phyloP scores from a whole-genome alignment of 2,329 filamentous ascomycete genomes.

The Trichophyton verrucosum region DNA sequence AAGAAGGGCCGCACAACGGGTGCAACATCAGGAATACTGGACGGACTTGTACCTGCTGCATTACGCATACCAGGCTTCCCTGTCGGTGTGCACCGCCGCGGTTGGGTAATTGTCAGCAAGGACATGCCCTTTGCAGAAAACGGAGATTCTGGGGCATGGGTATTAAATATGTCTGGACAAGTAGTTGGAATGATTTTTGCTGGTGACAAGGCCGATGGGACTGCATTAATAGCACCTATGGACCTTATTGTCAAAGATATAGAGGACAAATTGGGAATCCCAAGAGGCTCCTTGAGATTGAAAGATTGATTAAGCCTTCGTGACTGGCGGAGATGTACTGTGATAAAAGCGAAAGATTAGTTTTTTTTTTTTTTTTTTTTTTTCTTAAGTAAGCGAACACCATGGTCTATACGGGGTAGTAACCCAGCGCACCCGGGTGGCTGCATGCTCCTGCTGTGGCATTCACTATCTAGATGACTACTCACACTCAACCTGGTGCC shows the following conservation, averaged over 20 bases:
- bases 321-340: no score
- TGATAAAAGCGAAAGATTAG: no score
- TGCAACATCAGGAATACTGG: not conserved
- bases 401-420: no score
- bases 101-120: not conserved
- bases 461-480: no score
- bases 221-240: not conserved
- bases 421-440: no score
- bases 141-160: conserved; percentile 4
- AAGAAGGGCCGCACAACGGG: not conserved
- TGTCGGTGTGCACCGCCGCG: not conserved
- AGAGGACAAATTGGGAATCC: not conserved
- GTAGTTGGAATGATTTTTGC: conserved; percentile 3
- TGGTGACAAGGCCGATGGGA: not conserved
- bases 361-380: no score
- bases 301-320: no score
- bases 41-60: not conserved
- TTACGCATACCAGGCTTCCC: not conserved
- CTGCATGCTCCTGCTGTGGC: no score
- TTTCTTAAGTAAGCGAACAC: no score
- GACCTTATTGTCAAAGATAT: not conserved
- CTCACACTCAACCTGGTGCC: no score
- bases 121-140: not conserved
- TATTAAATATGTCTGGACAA: not conserved
- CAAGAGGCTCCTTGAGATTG: not conserved